Base-by-base conservation (phyloP, 139 green algal genomes). In the Tetradesmus obliquus region DNA sequence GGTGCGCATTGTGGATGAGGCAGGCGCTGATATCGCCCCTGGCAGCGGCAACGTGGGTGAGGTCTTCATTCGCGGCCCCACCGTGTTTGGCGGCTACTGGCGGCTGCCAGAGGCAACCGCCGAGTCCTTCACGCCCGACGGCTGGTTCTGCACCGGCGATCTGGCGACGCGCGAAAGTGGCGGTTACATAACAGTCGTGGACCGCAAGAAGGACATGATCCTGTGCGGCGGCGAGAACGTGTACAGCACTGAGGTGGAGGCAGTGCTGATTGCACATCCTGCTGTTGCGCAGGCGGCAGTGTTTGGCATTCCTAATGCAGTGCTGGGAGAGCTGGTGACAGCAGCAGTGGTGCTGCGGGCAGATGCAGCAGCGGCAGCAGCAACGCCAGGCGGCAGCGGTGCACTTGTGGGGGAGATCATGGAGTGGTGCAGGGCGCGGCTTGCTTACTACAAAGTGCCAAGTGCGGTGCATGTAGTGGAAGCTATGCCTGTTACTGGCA, bases 141-240 rank as follows among this genome's bases (percentile, higher is more conserved):
- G 95, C 74, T 98, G 96, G 96, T 98, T 98, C 91, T 55, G 92
- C 32, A 98, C 96, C 10, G 97, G 97, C 62, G 97, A 98, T 92
- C 90, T 98, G 91, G 97, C 95, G 10, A 89, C 74, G 2, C 81
- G 95, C 1, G 32, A 80, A 6, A 1, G 55, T 4, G 71, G 88
- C 17, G 95, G 95, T 57, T 99, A 98, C 94, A 91, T 99, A 45
- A 88, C n/a, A 2, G 96, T 99, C 7, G 96, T 99, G 22, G 97
- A 99, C 87, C 86, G 97, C 10, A 96, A 95, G 89, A 99, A 99
- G 92, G 97, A 99, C 94, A 99, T 99, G 97, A 92, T 89, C 20
- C 60, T 92, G 53, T 92, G 83, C n/a, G 83, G 89, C 6, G 88
- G 88, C 19, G 88, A 91, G 92, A 99, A 99, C 80, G 97, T 99